Conservation (phyloP, 805 yeast species). For the Komagataella pastoris region DNA sequence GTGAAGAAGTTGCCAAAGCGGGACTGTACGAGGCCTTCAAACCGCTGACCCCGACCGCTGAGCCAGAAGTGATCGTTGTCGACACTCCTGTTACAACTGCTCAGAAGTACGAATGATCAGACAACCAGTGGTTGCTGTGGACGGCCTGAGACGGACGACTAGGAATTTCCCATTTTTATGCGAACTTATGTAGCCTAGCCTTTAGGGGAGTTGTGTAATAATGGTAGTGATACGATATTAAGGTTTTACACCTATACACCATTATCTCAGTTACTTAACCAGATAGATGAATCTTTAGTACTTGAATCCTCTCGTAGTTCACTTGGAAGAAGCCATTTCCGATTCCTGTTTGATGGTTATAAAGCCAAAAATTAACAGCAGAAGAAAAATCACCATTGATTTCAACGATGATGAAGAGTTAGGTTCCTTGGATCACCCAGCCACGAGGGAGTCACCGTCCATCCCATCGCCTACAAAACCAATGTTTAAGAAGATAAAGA, state of each 20-base stretch:
- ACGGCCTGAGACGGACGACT: too few species aligned
- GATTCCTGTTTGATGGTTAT: background rate
- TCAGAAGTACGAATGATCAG: slow-evolving; percentile 2
- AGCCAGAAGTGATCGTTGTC: slow-evolving; percentile 11
- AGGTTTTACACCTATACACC: background rate
- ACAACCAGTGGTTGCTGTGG: background rate
- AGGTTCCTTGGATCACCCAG: background rate
- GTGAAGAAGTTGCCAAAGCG: slow-evolving; percentile 51
- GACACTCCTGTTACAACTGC: slow-evolving; percentile 10
- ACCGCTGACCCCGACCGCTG: slow-evolving; percentile 10
- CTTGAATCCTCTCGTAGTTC: background rate
- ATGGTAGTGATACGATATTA: background rate
- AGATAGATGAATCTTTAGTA: background rate
- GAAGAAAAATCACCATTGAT: background rate
- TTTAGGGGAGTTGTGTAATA: too few species aligned
- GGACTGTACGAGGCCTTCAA: slow-evolving; percentile 15
- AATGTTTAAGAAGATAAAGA: background rate
- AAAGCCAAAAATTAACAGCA: background rate
- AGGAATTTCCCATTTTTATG: too few species aligned
- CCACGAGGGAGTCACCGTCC: background rate
- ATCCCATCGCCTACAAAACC: background rate
- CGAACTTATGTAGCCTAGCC: too few species aligned
- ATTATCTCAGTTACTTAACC: background rate
- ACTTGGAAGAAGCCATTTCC: background rate
- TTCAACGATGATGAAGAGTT: background rate